A percentile compares a stretch with the other conserved stretches of the same genome.
phyloP scores from a whole-genome alignment of 345 rosid genomes.

The Eucalyptus regnans region DNA sequence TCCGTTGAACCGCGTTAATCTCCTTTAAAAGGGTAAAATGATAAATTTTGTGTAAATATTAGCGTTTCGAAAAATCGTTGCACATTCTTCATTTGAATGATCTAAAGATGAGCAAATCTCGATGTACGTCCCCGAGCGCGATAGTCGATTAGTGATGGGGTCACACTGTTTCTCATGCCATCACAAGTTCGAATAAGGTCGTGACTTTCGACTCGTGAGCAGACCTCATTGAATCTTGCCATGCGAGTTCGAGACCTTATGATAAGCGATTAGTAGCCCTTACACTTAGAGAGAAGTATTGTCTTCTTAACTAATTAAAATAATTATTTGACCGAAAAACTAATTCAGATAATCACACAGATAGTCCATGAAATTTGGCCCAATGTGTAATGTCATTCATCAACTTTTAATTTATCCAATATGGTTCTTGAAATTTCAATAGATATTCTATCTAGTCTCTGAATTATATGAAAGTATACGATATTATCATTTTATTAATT shows the following conservation, averaged over 20 bases:
- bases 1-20: background rate
- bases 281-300: background rate
- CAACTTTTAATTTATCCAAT: too few relatives aligned
- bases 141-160: background rate
- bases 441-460: background rate
- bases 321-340: too few relatives aligned
- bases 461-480: background rate
- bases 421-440: background rate
- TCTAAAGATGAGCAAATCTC: background rate
- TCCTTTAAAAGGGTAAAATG: background rate
- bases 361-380: rapidly evolving
- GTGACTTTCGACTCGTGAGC: rapidly evolving
- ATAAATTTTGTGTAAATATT: too few relatives aligned
- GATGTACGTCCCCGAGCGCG: background rate
- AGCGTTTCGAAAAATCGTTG: background rate
- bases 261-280: background rate
- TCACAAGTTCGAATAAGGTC: background rate
- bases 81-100: background rate
- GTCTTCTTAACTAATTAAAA: background rate
- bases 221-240: background rate
- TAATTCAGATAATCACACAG: rapidly evolving
- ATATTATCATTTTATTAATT: background rate
- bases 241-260: background rate
- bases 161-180: background rate
- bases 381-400: rapidly evolving